Evolutionary conservation across 2,329 filamentous ascomycete genomes (phyloP).

Genomic region (Emergomyces pasteurianus): DNA sequence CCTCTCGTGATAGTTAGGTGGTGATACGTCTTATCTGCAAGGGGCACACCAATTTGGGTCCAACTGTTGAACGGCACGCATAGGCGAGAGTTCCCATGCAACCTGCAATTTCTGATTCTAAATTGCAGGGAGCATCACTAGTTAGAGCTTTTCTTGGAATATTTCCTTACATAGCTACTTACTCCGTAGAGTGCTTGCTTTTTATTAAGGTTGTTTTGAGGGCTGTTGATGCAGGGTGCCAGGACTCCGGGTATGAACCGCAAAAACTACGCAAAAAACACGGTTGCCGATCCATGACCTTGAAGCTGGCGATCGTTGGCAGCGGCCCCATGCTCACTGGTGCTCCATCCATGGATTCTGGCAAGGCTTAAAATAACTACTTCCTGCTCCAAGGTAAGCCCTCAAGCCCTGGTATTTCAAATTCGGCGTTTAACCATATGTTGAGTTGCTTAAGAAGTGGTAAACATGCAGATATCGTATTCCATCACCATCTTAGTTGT

Average conservation of each 20-base stretch:
- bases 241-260: no score
- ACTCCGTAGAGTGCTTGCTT: background rate
- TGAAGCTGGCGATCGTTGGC: background rate
- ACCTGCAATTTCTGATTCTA: background rate
- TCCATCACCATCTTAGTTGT: no score
- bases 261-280: background rate
- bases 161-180: background rate
- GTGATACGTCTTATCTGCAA: background rate
- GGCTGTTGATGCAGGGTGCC: background rate
- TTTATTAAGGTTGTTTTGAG: background rate
- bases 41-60: background rate
- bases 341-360: background rate
- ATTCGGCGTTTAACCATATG: background rate
- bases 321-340: background rate
- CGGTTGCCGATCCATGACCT: background rate
- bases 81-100: background rate
- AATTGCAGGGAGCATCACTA: background rate
- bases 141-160: background rate
- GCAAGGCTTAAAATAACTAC: no score
- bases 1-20: no score
- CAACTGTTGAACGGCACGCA: background rate
- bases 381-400: no score
- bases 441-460: background rate
- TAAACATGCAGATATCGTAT: no score
- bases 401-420: background rate